phyloP scores from a whole-genome alignment of 768 basidiomycete genomes.

The Plicaturopsis crispa region DNA sequence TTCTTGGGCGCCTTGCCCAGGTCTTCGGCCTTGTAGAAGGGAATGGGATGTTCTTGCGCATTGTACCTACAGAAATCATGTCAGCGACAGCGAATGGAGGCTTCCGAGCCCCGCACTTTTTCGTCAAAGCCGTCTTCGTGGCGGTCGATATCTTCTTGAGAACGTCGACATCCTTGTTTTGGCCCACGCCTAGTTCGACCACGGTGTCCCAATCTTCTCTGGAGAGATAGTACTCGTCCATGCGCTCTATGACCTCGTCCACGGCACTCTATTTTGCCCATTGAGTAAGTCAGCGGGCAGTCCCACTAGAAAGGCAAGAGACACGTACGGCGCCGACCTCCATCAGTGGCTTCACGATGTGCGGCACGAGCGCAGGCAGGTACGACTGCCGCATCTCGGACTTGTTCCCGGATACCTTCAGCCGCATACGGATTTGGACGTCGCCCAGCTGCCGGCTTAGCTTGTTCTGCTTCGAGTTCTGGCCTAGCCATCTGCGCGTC shows the following conservation, averaged over 20 bases:
- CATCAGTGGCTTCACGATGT: constrained; percentile 73
- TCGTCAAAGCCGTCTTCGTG: constrained; percentile 81
- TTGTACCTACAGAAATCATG: constrained; percentile 63
- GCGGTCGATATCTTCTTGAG: constrained; percentile 79
- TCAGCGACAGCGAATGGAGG: background rate
- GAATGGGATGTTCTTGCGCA: constrained; percentile 80
- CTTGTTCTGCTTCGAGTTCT: constrained; percentile 91
- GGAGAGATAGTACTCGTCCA: constrained; percentile 92
- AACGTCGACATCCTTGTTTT: constrained; percentile 64
- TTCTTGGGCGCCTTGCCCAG: constrained; percentile 78
- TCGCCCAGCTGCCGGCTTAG: constrained; percentile 76
- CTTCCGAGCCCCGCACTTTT: constrained; percentile 45
- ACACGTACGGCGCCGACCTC: constrained; percentile 65
- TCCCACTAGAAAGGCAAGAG: no score
- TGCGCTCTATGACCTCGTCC: constrained; percentile 72
- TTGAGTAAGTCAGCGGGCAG: constrained; percentile 2
- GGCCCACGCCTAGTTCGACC: constrained; percentile 86
- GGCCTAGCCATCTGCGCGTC: constrained; percentile 80
- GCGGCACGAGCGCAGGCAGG: constrained; percentile 79
- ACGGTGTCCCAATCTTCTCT: constrained; percentile 97
- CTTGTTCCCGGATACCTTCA: constrained; percentile 88
- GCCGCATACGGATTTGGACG: constrained; percentile 91
- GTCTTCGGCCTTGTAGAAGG: constrained; percentile 86
- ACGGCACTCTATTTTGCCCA: constrained; percentile 80
- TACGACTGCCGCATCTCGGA: constrained; percentile 88